Evolutionary conservation across 192 early-diverging fungal species (phyloP), one percentile per base, ranked within the genome.

Genomic region (Kappamyces sp.): DNA sequence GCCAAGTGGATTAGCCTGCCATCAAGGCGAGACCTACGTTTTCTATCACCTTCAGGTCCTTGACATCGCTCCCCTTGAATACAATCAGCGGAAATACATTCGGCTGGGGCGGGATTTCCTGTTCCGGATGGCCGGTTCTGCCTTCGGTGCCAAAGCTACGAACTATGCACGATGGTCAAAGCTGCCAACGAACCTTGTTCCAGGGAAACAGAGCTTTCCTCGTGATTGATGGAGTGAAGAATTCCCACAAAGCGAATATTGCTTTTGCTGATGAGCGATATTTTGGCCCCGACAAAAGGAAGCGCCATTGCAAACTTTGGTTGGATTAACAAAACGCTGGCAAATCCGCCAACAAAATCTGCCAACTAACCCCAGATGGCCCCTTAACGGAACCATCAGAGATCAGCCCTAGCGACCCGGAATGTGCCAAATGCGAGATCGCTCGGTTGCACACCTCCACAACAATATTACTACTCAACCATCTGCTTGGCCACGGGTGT

Each of bases 91-190:
- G 89, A 72, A 89, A 98, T 41, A 92, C 74, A 64, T 89, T 85
- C 38, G 90, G 87, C 12, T 84, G 84, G 0, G 86, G 72, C n/a
- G 86, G 87, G 55, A 98, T 90, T 68, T 96, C 93, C 55, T 96
- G 86, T 48, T 69, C 58, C 7, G 84, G 85, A 58, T 89, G 83
- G 33, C 69, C 74, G 8, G 76, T 75, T 34, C 95, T 87, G 61
- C 93, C 93, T 71, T 98, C 95, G 1, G 95, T 98, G 58, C 95
- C 95, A 72, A 86, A 89, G n/a, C 91, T 94, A 47, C 85, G 85
- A 50, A 92, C 91, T 90, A 57, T 41, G 37, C 38, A 3, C 33
- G 62, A 50, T 35, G 23, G 23, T 23, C 23, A 23, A 23, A 23
- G 23, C 23, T 23, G 23, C 2, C 12, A 41, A 3, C 36, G 63